Evolutionary conservation across 345 rosid species (phyloP).

Genomic region (Populus euphratica): DNA sequence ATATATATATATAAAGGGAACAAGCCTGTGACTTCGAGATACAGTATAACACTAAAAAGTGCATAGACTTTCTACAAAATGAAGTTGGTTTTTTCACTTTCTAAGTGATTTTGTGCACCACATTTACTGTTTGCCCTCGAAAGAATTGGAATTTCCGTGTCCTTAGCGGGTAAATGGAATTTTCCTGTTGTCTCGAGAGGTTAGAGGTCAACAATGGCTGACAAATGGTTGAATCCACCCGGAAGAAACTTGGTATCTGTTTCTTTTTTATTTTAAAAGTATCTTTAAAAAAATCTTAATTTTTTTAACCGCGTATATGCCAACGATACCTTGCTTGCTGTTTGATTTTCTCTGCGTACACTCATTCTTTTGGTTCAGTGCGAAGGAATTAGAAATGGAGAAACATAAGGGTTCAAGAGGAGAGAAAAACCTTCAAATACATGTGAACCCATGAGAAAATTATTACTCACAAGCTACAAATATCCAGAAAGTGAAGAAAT

Average conservation of each 20-base stretch:
- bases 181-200: slow-evolving; percentile 8
- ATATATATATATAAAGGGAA: neutral
- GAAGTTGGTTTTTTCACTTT: neutral
- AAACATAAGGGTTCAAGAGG: neutral
- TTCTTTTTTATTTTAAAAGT: no score
- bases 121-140: slow-evolving; percentile 27
- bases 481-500: neutral
- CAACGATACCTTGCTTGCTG: no score
- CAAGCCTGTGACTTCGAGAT: neutral
- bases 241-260: no score
- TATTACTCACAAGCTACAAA: neutral
- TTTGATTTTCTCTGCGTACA: neutral
- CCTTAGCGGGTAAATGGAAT: slow-evolving; percentile 18
- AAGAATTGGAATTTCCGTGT: slow-evolving; percentile 17
- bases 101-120: slow-evolving; percentile 5
- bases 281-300: no score
- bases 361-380: neutral
- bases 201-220: slow-evolving; percentile 35
- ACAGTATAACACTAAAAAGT: neutral
- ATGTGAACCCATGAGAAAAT: neutral
- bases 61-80: neutral
- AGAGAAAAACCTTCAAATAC: neutral
- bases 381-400: no score
- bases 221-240: slow-evolving; percentile 16
- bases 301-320: no score